Conservation (phyloP, 2,329 filamentous ascomycete genomes). For the Fusarium fracticaudum region DNA sequence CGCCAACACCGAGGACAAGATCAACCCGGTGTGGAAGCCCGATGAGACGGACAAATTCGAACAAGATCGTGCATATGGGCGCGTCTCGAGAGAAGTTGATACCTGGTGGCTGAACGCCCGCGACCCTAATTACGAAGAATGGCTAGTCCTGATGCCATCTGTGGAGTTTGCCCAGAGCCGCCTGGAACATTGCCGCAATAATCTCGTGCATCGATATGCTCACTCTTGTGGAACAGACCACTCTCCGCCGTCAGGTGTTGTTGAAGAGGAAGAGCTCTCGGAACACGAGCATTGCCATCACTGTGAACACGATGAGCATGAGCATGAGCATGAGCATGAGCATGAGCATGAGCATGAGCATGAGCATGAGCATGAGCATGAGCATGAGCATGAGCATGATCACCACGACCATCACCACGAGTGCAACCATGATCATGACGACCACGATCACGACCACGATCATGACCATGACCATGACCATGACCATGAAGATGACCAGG, state of each 20-base stretch:
- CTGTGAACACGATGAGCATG: slow-evolving; percentile 39
- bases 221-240: slow-evolving; percentile 56
- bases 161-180: slow-evolving; percentile 67
- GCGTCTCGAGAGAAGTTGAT: slow-evolving; percentile 72
- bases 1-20: slow-evolving; percentile 53
- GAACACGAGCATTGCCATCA: slow-evolving; percentile 51
- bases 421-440: slow-evolving; percentile 38
- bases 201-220: slow-evolving; percentile 66
- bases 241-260: slow-evolving; percentile 47
- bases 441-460: slow-evolving; percentile 39
- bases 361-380: slow-evolving; percentile 19
- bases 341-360: background rate
- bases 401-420: slow-evolving; percentile 48
- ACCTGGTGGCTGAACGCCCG: slow-evolving; percentile 71
- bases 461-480: slow-evolving; percentile 41
- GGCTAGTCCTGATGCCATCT: slow-evolving; percentile 67
- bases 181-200: slow-evolving; percentile 67
- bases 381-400: background rate
- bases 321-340: slow-evolving; percentile 16
- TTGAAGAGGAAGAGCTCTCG: slow-evolving; percentile 52
- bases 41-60: slow-evolving; percentile 66
- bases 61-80: slow-evolving; percentile 67
- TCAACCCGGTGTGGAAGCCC: slow-evolving; percentile 60
- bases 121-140: slow-evolving; percentile 68
- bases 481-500: slow-evolving; percentile 43